These are phyloP conservation scores for Boletus fagicola DNA, from an alignment of 768 basidiomycete species.

Conservation along the genomic window DNA sequence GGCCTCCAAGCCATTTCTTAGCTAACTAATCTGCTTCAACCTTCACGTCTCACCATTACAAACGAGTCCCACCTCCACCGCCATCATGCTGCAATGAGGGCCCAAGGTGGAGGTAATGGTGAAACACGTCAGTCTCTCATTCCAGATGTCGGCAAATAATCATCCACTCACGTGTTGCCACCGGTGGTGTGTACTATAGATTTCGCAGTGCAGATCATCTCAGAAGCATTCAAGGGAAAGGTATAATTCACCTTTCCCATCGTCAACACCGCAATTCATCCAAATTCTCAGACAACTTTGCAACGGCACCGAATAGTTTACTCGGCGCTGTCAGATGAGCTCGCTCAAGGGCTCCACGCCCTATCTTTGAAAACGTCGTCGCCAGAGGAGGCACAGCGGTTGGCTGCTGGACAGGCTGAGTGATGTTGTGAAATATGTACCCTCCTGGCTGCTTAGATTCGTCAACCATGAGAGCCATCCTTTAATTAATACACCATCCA, in stretches of 20 bases:
- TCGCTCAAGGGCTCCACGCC: conserved; percentile 71
- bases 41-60: conserved; percentile 60
- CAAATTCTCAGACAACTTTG: conserved; percentile 55
- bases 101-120: conserved; percentile 59
- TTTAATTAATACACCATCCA: conserved; percentile 30
- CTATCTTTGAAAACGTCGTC: conserved; percentile 76
- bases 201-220: conserved; percentile 73
- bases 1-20: conserved; percentile 34
- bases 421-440: conserved; percentile 26
- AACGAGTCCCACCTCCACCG: conserved; percentile 87
- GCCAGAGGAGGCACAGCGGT: conserved; percentile 43
- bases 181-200: conserved; percentile 45
- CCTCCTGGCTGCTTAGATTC: conserved; percentile 9
- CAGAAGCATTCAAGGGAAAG: conserved; percentile 71
- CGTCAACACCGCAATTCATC: conserved; percentile 11
- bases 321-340: conserved; percentile 66
- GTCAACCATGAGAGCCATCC: conserved; percentile 31
- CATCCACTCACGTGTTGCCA: conserved; percentile 25
- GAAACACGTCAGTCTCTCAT: conserved; percentile 71
- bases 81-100: conserved; percentile 81
- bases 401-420: conserved; percentile 18
- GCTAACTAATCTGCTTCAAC: conserved; percentile 62
- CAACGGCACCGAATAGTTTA: conserved; percentile 83
- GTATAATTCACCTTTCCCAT: conserved; percentile 38
- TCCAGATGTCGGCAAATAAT: conserved; percentile 15